Percentiles rank a stretch among this genome's conserved stretches.
These are phyloP conservation scores for Kodamaea sp. DNA, from an alignment of 1,139 yeast genomes.

Conservation along the genomic window DNA sequence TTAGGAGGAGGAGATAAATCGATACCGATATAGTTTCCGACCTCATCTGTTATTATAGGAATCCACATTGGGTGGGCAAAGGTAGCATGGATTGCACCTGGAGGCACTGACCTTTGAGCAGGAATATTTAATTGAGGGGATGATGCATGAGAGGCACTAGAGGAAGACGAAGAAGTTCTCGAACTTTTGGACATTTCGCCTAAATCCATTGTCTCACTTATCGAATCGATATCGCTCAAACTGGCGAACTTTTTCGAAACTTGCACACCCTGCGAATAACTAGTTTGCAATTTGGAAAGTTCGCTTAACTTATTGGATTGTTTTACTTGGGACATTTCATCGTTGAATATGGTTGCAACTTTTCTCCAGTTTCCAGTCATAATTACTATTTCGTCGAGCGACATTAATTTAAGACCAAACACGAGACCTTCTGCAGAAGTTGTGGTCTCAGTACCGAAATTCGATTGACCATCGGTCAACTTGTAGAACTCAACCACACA, in stretches of 20 bases:
- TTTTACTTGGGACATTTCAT: slow-evolving; percentile 26
- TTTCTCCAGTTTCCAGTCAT: slow-evolving; percentile 70
- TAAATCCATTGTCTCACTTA: slow-evolving; percentile 7
- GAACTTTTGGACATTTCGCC: slow-evolving; percentile 8
- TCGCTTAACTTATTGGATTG: slow-evolving; percentile 22
- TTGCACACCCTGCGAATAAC: slow-evolving; percentile 23
- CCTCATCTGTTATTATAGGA: slow-evolving; percentile 82
- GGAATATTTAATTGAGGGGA: slow-evolving; percentile 34
- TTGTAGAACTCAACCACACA: slow-evolving; percentile 60
- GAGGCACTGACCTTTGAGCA: slow-evolving; percentile 74
- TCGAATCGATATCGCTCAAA: slow-evolving; percentile 4
- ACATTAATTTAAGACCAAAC: slow-evolving; percentile 65
- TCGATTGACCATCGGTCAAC: slow-evolving; percentile 70
- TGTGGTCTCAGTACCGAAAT: slow-evolving; percentile 34
- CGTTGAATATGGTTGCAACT: slow-evolving; percentile 51
- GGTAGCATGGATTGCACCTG: slow-evolving; percentile 63
- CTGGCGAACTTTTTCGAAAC: slow-evolving; percentile 23
- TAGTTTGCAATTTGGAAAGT: slow-evolving; percentile 27
- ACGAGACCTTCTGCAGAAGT: slow-evolving; percentile 61
- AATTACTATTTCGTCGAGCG: slow-evolving; percentile 62
- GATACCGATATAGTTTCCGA: slow-evolving; percentile 87
- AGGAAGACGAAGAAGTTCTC: slow-evolving; percentile 7
- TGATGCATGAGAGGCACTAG: slow-evolving; percentile 4
- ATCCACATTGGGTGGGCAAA: slow-evolving; percentile 92
- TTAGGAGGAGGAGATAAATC: slow-evolving; percentile 82